Evolutionary conservation across 176 grass and related monocot species (phyloP), one percentile per base, ranked within the genome.

Genomic region (Triticum urartu): DNA sequence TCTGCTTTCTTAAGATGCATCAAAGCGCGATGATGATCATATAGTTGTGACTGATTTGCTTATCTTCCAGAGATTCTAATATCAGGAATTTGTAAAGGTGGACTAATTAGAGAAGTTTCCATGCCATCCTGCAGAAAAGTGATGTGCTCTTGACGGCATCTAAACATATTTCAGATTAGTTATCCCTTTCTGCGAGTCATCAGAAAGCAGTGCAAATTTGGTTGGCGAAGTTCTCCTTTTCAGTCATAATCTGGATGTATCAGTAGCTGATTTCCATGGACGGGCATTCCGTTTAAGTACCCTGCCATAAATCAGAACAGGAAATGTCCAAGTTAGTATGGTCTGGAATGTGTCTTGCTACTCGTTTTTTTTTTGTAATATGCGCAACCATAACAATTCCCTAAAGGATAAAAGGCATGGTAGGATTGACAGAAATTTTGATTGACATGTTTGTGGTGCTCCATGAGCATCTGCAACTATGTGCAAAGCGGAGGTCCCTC

Each of bases 401-500:
- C 12, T 61, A 58, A 86, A 88, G 69, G 70, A 64, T 52, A 79
- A 79, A 83, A 75, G 66, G 10, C 24, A 48, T 86, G 40, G 69
- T 63, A 76, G 60, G 86, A 72, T 77, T 40, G 68, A 88, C 43
- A 80, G 48, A 30, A 75, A 64, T 76, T 80, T 80, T 13, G 38
- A 77, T 80, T 80, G 86, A 72, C 7, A 39, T 79, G 21, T 62
- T 84, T 73, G 58, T 25, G 4, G 56, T 25, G 4, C 30, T 92
- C 40, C 86, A 64, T 60, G 39, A 85, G 65, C 72, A 85, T 77
- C 24, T 91, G 77, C 91, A 91, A 79, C 45, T 85, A 25, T 92
- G 86, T 91, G 77, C 81, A 58, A 87, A 84, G 66, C 80, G 45
- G 63, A 88, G 66, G 73, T 79, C 81, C 65, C 72, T 92, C 17